Evolutionary conservation across 805 yeast genomes (phyloP).

Genomic region (Komagataella mondaviorum): DNA sequence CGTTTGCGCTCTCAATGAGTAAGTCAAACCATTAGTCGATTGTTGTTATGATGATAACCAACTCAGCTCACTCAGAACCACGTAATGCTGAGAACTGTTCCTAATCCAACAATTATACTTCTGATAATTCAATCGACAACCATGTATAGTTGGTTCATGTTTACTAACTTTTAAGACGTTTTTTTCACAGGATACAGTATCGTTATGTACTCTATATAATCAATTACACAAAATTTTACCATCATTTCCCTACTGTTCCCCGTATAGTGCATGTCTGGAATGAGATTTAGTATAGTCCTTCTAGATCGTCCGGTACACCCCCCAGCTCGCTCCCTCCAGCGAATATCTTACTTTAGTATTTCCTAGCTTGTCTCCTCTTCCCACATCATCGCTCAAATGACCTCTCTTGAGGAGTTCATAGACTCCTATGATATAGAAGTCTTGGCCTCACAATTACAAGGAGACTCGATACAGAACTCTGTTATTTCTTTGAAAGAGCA

Average conservation of each 20-base stretch:
- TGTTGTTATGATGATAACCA: constrained; percentile 32
- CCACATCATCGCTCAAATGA: neutral
- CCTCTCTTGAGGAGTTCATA: neutral
- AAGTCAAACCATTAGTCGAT: constrained; percentile 6
- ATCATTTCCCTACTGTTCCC: too few species aligned
- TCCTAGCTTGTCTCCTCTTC: neutral
- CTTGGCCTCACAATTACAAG: neutral
- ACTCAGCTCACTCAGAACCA: constrained; percentile 47
- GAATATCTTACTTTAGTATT: neutral
- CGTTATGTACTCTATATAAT: neutral
- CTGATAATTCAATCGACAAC: constrained; percentile 10
- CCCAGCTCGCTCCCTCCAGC: neutral
- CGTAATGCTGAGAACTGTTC: constrained; percentile 32
- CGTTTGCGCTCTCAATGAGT: neutral
- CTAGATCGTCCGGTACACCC: too few species aligned
- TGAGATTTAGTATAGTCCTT: too few species aligned
- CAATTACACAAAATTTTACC: neutral
- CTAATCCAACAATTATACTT: constrained; percentile 37
- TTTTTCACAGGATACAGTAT: neutral
- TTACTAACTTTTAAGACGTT: neutral
- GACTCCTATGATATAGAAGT: neutral
- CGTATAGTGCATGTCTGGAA: too few species aligned
- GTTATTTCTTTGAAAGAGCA: neutral
- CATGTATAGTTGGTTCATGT: neutral
- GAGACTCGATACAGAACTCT: neutral